A percentile compares a stretch with the other conserved stretches of the same genome.
Conservation (phyloP, 148 eudicot genomes). For the Pouteria glomerata region DNA sequence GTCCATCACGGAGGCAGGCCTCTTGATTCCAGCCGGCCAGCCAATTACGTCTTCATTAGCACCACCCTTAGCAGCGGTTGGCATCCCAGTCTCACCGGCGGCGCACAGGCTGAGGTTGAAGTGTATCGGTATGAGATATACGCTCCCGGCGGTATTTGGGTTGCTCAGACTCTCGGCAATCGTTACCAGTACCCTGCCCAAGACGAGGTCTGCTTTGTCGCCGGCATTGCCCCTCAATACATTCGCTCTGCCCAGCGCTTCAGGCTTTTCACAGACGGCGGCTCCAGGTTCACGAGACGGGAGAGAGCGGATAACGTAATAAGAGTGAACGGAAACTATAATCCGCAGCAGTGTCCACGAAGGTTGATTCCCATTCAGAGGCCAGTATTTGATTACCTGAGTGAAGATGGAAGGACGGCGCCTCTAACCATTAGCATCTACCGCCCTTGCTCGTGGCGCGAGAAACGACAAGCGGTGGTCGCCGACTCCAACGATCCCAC, state of each 20-base stretch:
- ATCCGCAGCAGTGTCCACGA: neutral
- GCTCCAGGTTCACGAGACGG: neutral
- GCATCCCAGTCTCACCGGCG: slow-evolving; percentile 4
- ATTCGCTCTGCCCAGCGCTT: slow-evolving; percentile 4
- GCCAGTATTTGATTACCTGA: slow-evolving; percentile 6
- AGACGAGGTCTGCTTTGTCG: too few species aligned
- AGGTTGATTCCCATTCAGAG: slow-evolving; percentile 2
- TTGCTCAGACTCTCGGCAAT: slow-evolving; percentile 12
- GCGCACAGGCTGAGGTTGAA: neutral
- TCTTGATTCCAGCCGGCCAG: neutral
- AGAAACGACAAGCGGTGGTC: neutral
- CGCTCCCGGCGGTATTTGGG: slow-evolving; percentile 25
- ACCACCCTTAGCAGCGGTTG: slow-evolving; percentile 14
- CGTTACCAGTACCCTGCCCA: neutral
- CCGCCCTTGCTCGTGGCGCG: neutral
- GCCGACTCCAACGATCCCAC: too few species aligned
- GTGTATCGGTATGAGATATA: slow-evolving; percentile 21
- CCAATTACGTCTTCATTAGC: slow-evolving; percentile 18
- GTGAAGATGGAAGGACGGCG: neutral
- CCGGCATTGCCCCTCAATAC: too few species aligned
- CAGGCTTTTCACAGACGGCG: neutral
- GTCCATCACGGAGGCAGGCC: slow-evolving; percentile 12
- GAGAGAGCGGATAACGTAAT: neutral
- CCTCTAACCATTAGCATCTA: neutral
- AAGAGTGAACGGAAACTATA: neutral